Conservation (phyloP, 495 filamentous ascomycete genomes). For the Viridothelium virens region DNA sequence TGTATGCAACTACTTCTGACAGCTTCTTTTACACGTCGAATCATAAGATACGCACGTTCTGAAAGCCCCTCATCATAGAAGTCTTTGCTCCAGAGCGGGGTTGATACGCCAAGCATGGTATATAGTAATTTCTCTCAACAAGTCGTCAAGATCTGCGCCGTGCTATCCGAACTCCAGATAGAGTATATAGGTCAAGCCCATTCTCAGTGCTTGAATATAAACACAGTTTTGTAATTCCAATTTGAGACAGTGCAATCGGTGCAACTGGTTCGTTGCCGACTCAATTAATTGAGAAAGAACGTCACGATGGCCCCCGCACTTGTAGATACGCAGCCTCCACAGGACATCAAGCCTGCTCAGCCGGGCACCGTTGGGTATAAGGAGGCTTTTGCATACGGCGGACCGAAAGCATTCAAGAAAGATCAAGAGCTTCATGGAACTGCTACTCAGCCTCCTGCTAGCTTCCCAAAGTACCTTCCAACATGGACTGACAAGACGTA, state of each 20-base stretch:
- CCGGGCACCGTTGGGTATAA: slow-evolving; percentile 25
- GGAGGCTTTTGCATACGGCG: slow-evolving; percentile 30
- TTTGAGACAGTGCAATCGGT: background rate
- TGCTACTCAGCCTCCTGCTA: slow-evolving; percentile 41
- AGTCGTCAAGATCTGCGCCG: background rate
- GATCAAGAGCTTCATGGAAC: slow-evolving; percentile 32
- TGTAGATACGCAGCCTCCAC: slow-evolving; percentile 22
- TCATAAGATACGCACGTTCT: background rate
- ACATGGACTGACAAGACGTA: slow-evolving; percentile 54
- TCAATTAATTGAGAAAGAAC: background rate
- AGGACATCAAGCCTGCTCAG: slow-evolving; percentile 17
- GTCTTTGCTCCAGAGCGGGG: background rate
- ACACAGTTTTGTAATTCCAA: background rate
- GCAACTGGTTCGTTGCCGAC: no score
- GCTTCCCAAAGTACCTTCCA: slow-evolving; percentile 68
- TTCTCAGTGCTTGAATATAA: background rate
- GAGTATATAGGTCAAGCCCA: background rate
- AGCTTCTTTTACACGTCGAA: background rate
- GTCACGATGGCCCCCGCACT: slow-evolving; percentile 31
- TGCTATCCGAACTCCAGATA: background rate
- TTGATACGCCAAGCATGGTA: background rate
- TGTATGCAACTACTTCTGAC: background rate
- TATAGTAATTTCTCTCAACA: background rate
- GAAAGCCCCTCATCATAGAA: background rate
- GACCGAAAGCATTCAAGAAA: slow-evolving; percentile 23